Evolutionary conservation across 352 stramenopile genomes (phyloP).

Genomic region (Phytophthora niederhauseri): DNA sequence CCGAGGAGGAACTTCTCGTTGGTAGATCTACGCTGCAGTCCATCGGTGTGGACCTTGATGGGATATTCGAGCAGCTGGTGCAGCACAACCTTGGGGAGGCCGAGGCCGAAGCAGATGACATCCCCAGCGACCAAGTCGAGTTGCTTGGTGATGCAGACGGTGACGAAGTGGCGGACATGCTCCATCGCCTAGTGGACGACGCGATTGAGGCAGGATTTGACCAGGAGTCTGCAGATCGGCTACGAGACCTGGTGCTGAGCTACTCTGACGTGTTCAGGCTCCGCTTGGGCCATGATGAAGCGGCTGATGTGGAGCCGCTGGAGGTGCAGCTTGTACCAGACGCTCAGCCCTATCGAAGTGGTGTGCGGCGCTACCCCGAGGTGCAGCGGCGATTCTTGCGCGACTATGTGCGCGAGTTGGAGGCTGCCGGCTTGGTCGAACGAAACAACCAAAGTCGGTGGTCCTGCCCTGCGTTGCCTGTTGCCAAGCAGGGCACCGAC

Average conservation of each 20-base stretch:
- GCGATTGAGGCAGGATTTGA: conserved; percentile 5
- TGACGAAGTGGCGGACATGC: conserved; percentile 1
- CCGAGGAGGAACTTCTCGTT: conserved; percentile 1
- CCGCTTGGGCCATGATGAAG: conserved; percentile 1
- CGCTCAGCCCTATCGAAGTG: conserved; percentile 11
- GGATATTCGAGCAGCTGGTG: conserved; percentile 14
- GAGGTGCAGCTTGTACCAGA: neutral
- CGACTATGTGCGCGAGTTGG: neutral
- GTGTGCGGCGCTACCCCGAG: neutral
- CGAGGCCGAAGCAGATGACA: conserved; percentile 14
- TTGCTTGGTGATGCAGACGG: neutral
- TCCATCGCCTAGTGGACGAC: conserved; percentile 8
- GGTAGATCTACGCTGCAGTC: conserved; percentile 7
- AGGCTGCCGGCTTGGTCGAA: neutral
- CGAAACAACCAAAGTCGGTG: neutral
- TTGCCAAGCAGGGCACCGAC: neutral
- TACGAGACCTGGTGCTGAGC: neutral
- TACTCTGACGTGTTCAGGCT: conserved; percentile 12
- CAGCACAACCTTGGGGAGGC: conserved; percentile 4
- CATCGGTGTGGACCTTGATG: conserved; percentile 16
- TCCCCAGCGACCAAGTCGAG: conserved; percentile 7
- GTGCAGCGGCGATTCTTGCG: neutral
- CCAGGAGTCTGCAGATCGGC: neutral
- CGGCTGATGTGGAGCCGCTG: conserved; percentile 9
- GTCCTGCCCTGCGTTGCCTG: neutral